A percentile compares a stretch with the other conserved stretches of the same genome.
Conservation (phyloP, 2,329 filamentous ascomycete species). For the Hymenoscyphus fructigenus region DNA sequence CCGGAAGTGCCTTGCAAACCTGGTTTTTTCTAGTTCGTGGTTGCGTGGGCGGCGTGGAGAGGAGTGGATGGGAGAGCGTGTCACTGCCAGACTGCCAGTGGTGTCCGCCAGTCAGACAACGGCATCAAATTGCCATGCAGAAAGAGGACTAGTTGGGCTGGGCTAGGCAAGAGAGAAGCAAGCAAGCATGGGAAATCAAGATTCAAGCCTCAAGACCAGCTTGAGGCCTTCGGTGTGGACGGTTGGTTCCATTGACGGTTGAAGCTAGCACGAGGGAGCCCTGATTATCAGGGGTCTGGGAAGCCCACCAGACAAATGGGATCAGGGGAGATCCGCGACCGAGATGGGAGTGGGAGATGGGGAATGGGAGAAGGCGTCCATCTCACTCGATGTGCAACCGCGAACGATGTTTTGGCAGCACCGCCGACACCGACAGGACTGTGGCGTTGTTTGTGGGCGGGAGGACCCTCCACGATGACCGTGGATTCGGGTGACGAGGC, state of each 20-base stretch:
- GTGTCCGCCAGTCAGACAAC: constrained; percentile 2
- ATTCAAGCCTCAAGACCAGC: constrained; percentile 4
- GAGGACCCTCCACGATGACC: constrained; percentile 3
- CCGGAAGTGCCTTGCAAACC: constrained; percentile 6
- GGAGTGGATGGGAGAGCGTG: background rate
- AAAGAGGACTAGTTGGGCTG: background rate
- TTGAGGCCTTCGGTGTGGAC: background rate
- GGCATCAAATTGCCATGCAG: constrained; percentile 8
- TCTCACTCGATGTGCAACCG: background rate
- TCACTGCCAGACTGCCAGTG: background rate
- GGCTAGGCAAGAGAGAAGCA: constrained; percentile 2
- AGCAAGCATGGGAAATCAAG: background rate
- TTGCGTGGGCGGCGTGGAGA: constrained; percentile 1
- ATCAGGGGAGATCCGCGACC: background rate
- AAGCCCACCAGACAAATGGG: background rate
- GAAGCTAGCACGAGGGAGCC: background rate
- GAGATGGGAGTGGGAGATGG: background rate
- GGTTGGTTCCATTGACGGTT: background rate
- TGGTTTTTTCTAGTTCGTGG: background rate
- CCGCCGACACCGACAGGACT: constrained; percentile 5
- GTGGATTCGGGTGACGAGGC: background rate
- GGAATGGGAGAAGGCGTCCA: too few species aligned
- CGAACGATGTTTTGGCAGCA: constrained; percentile 4
- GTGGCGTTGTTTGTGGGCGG: constrained; percentile 3
- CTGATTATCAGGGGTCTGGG: background rate